Evolutionary conservation across 495 filamentous ascomycete species (phyloP).

Genomic region (Saxophila tyrrhenica): DNA sequence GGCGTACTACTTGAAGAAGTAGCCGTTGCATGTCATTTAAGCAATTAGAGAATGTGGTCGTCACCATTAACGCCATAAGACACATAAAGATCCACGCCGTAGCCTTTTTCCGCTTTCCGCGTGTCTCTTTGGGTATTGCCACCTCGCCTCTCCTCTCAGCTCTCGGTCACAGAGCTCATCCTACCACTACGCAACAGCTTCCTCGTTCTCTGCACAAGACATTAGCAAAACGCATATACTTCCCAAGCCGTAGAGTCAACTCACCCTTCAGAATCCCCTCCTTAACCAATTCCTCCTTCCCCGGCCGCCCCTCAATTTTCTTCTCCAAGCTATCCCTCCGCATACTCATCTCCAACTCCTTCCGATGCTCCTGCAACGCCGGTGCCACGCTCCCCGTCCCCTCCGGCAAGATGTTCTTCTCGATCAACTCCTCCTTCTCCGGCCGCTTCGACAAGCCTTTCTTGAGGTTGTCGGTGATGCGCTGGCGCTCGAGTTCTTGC

Average conservation of each 20-base stretch:
- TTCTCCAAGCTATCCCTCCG: conserved; percentile 72
- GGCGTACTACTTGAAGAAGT: conserved; percentile 16
- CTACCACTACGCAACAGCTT: background rate
- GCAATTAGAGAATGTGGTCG: no score
- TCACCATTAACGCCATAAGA: no score
- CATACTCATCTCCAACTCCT: conserved; percentile 76
- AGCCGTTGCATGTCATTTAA: no score
- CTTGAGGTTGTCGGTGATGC: conserved; percentile 51
- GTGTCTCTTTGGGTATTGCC: no score
- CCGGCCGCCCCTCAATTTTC: conserved; percentile 62
- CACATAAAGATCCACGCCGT: no score
- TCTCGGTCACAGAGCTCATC: background rate
- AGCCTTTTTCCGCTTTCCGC: no score
- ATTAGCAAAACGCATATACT: background rate
- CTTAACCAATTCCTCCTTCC: conserved; percentile 61
- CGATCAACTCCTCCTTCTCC: conserved; percentile 54
- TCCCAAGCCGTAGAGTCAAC: no score
- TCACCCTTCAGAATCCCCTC: conserved; percentile 51
- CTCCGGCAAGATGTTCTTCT: conserved; percentile 77
- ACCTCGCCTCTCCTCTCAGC: background rate
- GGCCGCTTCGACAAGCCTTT: conserved; percentile 54
- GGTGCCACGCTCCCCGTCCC: conserved; percentile 57
- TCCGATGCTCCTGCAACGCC: conserved; percentile 61
- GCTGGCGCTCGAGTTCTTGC: conserved; percentile 54
- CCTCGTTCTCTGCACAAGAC: background rate